Conservation (phyloP, 306 rosid genomes). For the Citrullus amarus region DNA sequence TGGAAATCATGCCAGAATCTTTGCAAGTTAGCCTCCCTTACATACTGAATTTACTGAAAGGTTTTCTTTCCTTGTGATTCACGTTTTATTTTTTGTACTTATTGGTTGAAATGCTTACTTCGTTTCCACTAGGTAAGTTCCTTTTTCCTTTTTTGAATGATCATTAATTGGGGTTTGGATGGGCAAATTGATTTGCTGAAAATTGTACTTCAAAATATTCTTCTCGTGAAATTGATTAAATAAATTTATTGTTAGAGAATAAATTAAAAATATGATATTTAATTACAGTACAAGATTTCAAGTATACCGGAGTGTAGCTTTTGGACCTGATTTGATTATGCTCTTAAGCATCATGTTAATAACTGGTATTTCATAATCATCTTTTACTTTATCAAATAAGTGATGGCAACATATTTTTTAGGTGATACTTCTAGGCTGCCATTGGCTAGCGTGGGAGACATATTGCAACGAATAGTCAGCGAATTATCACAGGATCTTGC, state of each 20-base stretch:
- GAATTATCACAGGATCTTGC: slow-evolving; percentile 43
- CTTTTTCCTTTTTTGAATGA: neutral
- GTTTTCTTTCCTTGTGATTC: slow-evolving; percentile 29
- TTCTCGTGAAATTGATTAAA: neutral
- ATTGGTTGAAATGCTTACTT: slow-evolving; percentile 15
- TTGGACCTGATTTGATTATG: neutral
- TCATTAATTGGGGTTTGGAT: neutral
- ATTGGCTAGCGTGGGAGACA: slow-evolving; percentile 36
- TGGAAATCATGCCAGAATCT: slow-evolving; percentile 45
- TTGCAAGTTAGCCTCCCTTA: slow-evolving; percentile 37
- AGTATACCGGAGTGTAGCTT: neutral
- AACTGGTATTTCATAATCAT: neutral
- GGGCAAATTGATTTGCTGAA: neutral
- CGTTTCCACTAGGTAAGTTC: neutral
- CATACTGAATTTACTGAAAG: slow-evolving; percentile 41
- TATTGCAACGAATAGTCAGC: slow-evolving; percentile 36
- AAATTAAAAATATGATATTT: neutral
- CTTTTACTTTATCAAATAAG: slow-evolving; percentile 12
- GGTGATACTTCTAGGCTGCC: slow-evolving; percentile 39
- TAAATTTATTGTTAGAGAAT: neutral
- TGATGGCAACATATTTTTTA: slow-evolving; percentile 24
- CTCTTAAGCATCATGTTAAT: neutral
- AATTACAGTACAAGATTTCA: neutral
- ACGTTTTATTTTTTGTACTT: slow-evolving; percentile 1
- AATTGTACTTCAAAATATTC: neutral